Conservation (phyloP, 2,329 filamentous ascomycete species). For the Pyricularia pennisetigena region DNA sequence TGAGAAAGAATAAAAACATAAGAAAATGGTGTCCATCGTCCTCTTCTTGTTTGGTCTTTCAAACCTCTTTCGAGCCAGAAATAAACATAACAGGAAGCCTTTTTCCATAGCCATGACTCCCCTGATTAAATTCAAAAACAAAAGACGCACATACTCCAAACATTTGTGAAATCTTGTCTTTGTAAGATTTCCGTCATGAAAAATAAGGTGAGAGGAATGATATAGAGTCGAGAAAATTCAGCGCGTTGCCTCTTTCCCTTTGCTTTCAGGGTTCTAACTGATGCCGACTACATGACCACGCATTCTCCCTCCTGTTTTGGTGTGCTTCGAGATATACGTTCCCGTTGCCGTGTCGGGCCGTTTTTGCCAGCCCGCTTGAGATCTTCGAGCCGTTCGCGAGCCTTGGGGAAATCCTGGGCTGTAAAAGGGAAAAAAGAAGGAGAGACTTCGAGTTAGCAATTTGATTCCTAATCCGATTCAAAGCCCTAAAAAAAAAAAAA, state of each 20-base stretch:
- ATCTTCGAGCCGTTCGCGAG: conserved; percentile 84
- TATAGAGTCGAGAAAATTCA: not conserved
- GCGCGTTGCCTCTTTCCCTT: not conserved
- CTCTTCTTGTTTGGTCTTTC: not conserved
- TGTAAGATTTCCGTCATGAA: not conserved
- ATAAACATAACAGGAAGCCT: not conserved
- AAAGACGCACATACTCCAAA: not conserved
- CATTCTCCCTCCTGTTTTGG: conserved; percentile 86
- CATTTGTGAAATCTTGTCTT: not conserved
- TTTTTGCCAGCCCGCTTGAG: conserved; percentile 72
- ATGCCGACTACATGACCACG: conserved; percentile 57
- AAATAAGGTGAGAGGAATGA: not conserved
- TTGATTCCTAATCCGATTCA: no score
- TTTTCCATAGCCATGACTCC: not conserved
- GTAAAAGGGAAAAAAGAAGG: not conserved
- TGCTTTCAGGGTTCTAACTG: not conserved
- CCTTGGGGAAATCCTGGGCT: conserved; percentile 94
- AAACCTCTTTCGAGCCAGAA: not conserved
- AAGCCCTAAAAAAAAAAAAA: not conserved
- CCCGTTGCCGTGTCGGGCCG: conserved; percentile 55
- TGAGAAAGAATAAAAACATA: not conserved
- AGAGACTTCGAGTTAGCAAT: not conserved
- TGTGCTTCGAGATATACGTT: conserved; percentile 72
- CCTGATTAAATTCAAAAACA: not conserved
- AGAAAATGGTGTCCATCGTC: not conserved